A percentile compares a stretch with the other conserved stretches of the same genome.
Evolutionary conservation across 768 basidiomycete species (phyloP).

Genomic region (Suillus spraguei): DNA sequence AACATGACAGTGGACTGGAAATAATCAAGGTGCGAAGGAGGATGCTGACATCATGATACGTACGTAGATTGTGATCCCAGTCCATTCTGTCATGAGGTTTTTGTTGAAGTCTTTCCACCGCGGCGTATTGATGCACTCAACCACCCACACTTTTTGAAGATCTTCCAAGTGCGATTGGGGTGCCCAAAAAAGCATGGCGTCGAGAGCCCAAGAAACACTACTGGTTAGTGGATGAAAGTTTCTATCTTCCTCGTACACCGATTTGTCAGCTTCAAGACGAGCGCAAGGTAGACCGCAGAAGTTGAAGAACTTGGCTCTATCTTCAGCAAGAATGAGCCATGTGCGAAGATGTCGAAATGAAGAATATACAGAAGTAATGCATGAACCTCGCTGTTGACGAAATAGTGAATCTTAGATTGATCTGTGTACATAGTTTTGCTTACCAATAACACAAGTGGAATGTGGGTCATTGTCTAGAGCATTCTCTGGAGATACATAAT

Average conservation of each 20-base stretch:
- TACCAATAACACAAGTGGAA: constrained; percentile 15
- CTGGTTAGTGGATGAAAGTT: not conserved
- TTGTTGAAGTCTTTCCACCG: constrained; percentile 44
- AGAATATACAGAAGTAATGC: constrained; percentile 6
- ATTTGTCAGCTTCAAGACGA: constrained; percentile 11
- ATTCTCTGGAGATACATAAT: not conserved
- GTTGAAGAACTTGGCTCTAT: constrained; percentile 11
- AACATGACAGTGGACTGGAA: constrained; percentile 16
- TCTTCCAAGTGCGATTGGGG: constrained; percentile 44
- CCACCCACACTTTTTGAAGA: constrained; percentile 47
- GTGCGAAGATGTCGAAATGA: not conserved
- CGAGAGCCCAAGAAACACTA: constrained; percentile 7
- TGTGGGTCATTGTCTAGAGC: not conserved
- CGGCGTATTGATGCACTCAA: constrained; percentile 38
- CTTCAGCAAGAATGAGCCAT: not conserved
- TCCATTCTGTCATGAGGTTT: constrained; percentile 48
- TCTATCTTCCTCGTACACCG: constrained; percentile 1
- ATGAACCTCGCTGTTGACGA: constrained; percentile 3
- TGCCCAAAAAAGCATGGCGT: constrained; percentile 42
- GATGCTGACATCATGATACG: constrained; percentile 14
- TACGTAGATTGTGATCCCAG: constrained; percentile 51
- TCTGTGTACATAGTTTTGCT: not conserved
- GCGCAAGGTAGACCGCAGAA: constrained; percentile 9
- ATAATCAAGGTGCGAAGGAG: not conserved
- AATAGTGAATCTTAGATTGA: not conserved